Percentiles rank a stretch among this genome's conserved stretches.
phyloP scores from a whole-genome alignment of 2,329 filamentous ascomycete genomes.

The Meredithiella fracta region DNA sequence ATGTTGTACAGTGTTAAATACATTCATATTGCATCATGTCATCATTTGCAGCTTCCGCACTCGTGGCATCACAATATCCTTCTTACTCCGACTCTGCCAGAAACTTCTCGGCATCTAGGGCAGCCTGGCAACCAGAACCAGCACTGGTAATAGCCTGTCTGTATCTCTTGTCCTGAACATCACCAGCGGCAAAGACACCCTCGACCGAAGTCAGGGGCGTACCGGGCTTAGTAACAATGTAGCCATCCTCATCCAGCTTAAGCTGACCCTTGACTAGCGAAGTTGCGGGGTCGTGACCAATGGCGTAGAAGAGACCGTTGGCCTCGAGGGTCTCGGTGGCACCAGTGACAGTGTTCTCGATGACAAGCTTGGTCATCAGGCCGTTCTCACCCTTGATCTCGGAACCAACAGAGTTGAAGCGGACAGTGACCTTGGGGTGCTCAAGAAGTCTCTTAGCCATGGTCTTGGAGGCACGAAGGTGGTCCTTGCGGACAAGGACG shows the following conservation, averaged over 20 bases:
- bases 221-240: conserved; percentile 77
- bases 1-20: neutral
- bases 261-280: conserved; percentile 80
- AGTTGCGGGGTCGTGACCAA: conserved; percentile 91
- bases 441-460: conserved; percentile 74
- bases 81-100: conserved; percentile 57
- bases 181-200: conserved; percentile 90
- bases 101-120: conserved; percentile 89
- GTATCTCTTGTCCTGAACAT: conserved; percentile 97
- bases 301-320: conserved; percentile 90
- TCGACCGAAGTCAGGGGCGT: conserved; percentile 75
- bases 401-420: conserved; percentile 64
- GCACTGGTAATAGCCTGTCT: conserved; percentile 96
- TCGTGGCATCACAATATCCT: neutral
- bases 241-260: conserved; percentile 75
- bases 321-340: conserved; percentile 71
- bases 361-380: conserved; percentile 72
- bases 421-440: conserved; percentile 81
- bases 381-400: conserved; percentile 73
- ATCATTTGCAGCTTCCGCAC: neutral
- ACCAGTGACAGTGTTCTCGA: conserved; percentile 65
- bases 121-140: conserved; percentile 87
- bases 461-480: conserved; percentile 72
- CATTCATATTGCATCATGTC: neutral
- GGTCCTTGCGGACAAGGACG: conserved; percentile 76